Evolutionary conservation across 1,284 basidiomycete species (phyloP), one percentile per base, ranked within the genome.

Genomic region (Limonomyces culmigenus): DNA sequence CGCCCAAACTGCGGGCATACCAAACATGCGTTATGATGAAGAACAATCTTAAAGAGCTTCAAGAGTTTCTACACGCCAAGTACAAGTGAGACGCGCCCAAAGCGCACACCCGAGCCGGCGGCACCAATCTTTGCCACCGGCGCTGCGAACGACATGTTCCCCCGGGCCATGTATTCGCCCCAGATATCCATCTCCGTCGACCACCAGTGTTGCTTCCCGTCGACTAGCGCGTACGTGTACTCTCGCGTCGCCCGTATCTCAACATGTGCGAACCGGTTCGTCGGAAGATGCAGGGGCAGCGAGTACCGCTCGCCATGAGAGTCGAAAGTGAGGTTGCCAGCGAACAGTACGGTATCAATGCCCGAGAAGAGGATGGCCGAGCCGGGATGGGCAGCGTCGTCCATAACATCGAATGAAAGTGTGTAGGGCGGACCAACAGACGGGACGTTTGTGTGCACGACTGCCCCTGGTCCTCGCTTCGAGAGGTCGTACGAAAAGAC

Each of bases 121-220:
- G n/a, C n/a, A n/a, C 62, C 57, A 17, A 64, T 50, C 3, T 42
- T 44, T 29, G 43, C 43, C 2, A 58, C 48, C 0, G 59, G 62
- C n/a, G 61, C 62, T 3, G 60, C 59, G 38, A 64, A 64, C 4
- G 60, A 62, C 57, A 64, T 62, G 38, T 64, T 63, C 23, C 53
- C 59, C 16, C 47, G 40, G 21, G 47, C 48, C 45, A 59, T 53
- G 29, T 55, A 55, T 31, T 54, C 54, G 3, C 58, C 58, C 57
- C 58, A 61, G 13, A 62, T 58, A 38, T 56, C 50, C 39, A 63
- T 42, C 34, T 46, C 45, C 13, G 58, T 58, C 31, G 45, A 47
- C 46, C 59, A 63, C 43, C 47, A 58, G 8, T 38, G 33, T 32
- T 40, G 39, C 25, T 48, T 45, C 15, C 49, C 47, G 30, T 50